Base-by-base conservation (phyloP, 2,329 filamentous ascomycete genomes). In the Cyanodermella asteris region DNA sequence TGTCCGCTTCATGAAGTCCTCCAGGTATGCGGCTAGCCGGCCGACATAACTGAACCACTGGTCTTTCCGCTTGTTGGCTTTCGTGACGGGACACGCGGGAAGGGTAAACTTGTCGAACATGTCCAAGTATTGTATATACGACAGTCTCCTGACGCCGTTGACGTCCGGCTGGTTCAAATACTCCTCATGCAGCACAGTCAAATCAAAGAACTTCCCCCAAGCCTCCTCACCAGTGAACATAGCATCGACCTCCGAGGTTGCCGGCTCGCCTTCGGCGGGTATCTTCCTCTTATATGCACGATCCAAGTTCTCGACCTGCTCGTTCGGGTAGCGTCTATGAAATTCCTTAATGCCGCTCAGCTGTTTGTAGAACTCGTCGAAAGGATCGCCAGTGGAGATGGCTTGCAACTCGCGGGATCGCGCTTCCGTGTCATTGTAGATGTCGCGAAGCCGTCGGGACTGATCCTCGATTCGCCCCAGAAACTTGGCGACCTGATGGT, bases 221-320 rank as follows among this genome's bases (percentile, higher is more conserved):
- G 73, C 74, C 47, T 97, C 87, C 49, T 97, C 90, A 32, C 87
- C 87, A 0, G 81, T 91, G 49, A 97, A 97, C 56, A 94, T 74
- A 29, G 68, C 69, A 42, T 94, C 84, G 23, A 93, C 72, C 26
- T 82, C 67, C 21, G 65, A 67, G 4, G 63, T 59, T 28, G 64
- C 48, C 2, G 60, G 54, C 23, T 73, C 66, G 24, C 68, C 64
- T 34, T 73, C 71, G 21, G 69, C 68, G 8, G 60, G 62, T 20
- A 61, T 55, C 29, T 62, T 65, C 42, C 69, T 62, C 46, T 81
- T 80, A 56, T 97, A 97, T 18, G 82, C 76, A 37, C 73, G 68
- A 52, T 97, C 90, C 9, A 91, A 68, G 39, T 94, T 93, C 49
- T 97, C 87, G 23, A 91, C 77, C 16, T 77, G 80, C 45, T 93